Conservation (phyloP, 768 basidiomycete species). For the Sistotremastrum niveocremeum region DNA sequence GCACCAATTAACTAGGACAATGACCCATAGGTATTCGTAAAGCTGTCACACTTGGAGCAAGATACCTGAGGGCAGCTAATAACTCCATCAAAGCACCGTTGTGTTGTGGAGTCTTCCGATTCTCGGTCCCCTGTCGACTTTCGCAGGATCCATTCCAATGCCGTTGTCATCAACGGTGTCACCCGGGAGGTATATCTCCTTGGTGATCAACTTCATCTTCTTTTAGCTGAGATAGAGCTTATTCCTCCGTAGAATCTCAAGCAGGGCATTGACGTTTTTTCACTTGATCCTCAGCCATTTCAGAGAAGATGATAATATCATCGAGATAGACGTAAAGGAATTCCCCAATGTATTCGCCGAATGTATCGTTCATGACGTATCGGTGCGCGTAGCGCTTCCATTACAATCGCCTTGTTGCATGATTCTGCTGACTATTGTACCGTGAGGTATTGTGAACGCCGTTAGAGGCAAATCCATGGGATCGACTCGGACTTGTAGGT, state of each 20-base stretch:
- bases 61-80: conserved; percentile 26
- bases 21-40: conserved; percentile 19
- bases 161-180: conserved; percentile 27
- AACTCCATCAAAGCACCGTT: conserved; percentile 27
- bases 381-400: conserved; percentile 27
- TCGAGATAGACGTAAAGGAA: conserved; percentile 25
- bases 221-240: conserved; percentile 22
- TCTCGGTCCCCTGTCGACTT: conserved; percentile 18
- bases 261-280: conserved; percentile 16
- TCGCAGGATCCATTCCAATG: conserved; percentile 23
- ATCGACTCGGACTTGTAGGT: conserved; percentile 23
- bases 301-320: conserved; percentile 22
- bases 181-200: conserved; percentile 22
- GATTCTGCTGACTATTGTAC: conserved; percentile 29
- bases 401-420: conserved; percentile 23
- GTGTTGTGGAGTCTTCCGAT: conserved; percentile 21
- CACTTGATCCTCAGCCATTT: conserved; percentile 18
- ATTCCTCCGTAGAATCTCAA: conserved; percentile 20
- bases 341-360: conserved; percentile 15
- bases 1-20: conserved; percentile 18
- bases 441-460: conserved; percentile 23
- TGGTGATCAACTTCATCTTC: conserved; percentile 22
- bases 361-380: conserved; percentile 29
- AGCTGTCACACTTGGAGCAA: conserved; percentile 23
- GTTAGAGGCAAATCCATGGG: conserved; percentile 18